A percentile compares a stretch with the other conserved stretches of the same genome.
Conservation (phyloP, 192 early-diverging fungal species). For the Coemansia sp. region DNA sequence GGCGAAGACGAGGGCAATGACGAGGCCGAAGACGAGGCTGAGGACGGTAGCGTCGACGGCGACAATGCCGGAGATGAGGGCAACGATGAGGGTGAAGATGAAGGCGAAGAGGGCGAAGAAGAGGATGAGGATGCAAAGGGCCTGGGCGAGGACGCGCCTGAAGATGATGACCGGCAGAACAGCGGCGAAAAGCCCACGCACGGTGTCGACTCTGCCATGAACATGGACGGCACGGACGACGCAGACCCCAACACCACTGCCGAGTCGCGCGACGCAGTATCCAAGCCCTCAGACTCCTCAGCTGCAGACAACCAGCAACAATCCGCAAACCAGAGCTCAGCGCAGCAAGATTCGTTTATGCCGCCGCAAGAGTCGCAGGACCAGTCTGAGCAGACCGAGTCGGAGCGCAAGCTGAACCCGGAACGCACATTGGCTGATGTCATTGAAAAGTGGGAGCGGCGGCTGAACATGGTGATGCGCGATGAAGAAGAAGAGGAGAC, state of each 20-base stretch:
- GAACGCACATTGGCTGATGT: slow-evolving; percentile 90
- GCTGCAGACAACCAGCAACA: slow-evolving; percentile 43
- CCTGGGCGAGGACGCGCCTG: slow-evolving; percentile 32
- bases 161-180: slow-evolving; percentile 34
- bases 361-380: not conserved
- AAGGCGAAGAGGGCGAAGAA: slow-evolving; percentile 46
- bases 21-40: slow-evolving; percentile 25
- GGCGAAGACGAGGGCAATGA: slow-evolving; percentile 52
- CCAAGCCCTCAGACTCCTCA: slow-evolving; percentile 28
- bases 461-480: slow-evolving; percentile 74
- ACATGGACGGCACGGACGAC: slow-evolving; percentile 57
- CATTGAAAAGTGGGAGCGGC: slow-evolving; percentile 87
- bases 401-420: slow-evolving; percentile 61
- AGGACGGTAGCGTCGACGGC: slow-evolving; percentile 37
- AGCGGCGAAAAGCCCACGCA: slow-evolving; percentile 57
- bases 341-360: slow-evolving; percentile 17
- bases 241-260: slow-evolving; percentile 34
- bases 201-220: slow-evolving; percentile 59
- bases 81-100: slow-evolving; percentile 41
- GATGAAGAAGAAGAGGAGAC: slow-evolving; percentile 60
- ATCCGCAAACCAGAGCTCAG: slow-evolving; percentile 7
- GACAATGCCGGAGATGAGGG: slow-evolving; percentile 47
- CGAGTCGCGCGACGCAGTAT: slow-evolving; percentile 31
- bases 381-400: slow-evolving; percentile 17
- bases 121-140: slow-evolving; percentile 9